Conservation (phyloP, 1,139 yeast genomes). For the Petasospora rhodanensis region DNA sequence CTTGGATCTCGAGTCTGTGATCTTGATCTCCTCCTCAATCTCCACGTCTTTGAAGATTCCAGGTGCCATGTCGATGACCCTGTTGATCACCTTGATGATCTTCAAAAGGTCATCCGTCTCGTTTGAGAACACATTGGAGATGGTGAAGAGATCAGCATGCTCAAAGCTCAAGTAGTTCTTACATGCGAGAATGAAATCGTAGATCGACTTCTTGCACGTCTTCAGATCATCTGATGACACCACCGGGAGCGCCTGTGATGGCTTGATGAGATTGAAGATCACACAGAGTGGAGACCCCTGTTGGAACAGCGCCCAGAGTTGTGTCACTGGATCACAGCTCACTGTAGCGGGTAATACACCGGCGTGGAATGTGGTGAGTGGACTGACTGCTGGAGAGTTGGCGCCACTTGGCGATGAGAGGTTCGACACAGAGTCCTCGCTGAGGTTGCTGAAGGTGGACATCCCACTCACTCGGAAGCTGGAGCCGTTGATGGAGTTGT, state of each 20-base stretch:
- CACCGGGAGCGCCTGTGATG: slow-evolving; percentile 41
- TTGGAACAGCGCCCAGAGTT: slow-evolving; percentile 81
- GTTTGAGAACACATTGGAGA: slow-evolving; percentile 83
- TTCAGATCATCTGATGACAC: slow-evolving; percentile 74
- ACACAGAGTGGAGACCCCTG: slow-evolving; percentile 92
- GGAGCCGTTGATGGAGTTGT: slow-evolving; percentile 15
- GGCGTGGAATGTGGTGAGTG: slow-evolving; percentile 60
- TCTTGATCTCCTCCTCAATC: slow-evolving; percentile 28
- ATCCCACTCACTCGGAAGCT: slow-evolving; percentile 19
- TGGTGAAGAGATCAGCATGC: slow-evolving; percentile 83
- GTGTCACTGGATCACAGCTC: slow-evolving; percentile 88
- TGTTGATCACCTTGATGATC: slow-evolving; percentile 65
- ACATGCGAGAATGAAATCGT: slow-evolving; percentile 86
- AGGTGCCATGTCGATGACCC: slow-evolving; percentile 52
- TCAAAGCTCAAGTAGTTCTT: slow-evolving; percentile 68
- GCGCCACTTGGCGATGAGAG: slow-evolving; percentile 14
- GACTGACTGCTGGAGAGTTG: slow-evolving; percentile 25
- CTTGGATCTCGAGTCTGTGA: slow-evolving; percentile 57
- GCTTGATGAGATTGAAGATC: slow-evolving; percentile 57
- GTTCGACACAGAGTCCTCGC: slow-evolving; percentile 23
- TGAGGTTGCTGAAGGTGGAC: slow-evolving; percentile 21
- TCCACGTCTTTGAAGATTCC: slow-evolving; percentile 29
- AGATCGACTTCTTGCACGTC: slow-evolving; percentile 83
- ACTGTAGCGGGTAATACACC: slow-evolving; percentile 72
- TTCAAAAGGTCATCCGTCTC: slow-evolving; percentile 73